Base-by-base conservation (phyloP, 495 filamentous ascomycete genomes). In the Cladorrhinum samala region DNA sequence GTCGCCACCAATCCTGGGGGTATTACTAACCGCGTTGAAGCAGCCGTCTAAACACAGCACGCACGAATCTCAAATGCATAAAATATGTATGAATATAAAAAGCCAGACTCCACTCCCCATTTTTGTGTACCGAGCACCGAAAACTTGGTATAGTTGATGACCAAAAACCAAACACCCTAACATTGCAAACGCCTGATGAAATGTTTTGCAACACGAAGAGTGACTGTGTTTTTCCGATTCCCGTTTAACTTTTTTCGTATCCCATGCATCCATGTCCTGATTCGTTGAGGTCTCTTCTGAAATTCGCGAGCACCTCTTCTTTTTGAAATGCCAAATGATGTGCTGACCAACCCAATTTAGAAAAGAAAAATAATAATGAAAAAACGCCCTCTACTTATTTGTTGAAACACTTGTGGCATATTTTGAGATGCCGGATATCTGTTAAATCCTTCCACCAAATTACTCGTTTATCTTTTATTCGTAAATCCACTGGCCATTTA, bases 181-280 rank as follows among this genome's bases (percentile, higher is more conserved):
- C 52, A 67, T 33, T 68, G 62, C 63, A 66, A 65, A 64, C 61
- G 61, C 65, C 64, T 62, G 63, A 64, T 68, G 55, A 64, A 63
- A 66, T 57, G 57, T 60, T 66, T 56, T 68, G 60, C 60, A 60
- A 56, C 30, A 62, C 65, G 52, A 56, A 56, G 58, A 58, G 57
- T 59, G 27, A 33, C 11, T 11, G 11, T 33, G 27, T 45, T 64
- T 67, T 66, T 66, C 57, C 59, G 53, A 59, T 57, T 58, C 53
- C 57, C 62, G 36, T 57, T 54, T 5, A 19, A 43, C 7, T 52
- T 56, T 20, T 20, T 27, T 11, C 27, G 11, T 53, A n/a, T 50
- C 41, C 50, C 47, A 61, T 56, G 48, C 52, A 52, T 13, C 13
- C 42, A n/a, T 19, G n/a, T 18, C 11, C 43, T 37, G 43, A 58